A percentile compares a stretch with the other conserved stretches of the same genome.
Evolutionary conservation across 768 basidiomycete species (phyloP).

Genomic region (Phlegmacium glaucopus): DNA sequence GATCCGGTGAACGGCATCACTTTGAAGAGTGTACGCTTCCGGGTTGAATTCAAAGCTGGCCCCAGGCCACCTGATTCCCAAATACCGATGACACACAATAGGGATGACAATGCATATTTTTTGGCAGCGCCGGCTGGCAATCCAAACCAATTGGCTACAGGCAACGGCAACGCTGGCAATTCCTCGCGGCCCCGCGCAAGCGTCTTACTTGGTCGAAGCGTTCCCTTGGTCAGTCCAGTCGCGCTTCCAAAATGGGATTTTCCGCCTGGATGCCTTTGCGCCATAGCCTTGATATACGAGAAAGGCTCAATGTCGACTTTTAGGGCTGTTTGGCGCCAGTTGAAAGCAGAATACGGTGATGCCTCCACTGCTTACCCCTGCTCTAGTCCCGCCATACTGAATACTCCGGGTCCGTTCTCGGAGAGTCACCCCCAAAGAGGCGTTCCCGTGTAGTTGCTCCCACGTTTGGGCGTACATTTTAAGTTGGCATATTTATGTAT

Average conservation of each 20-base stretch:
- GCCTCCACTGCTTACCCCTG: slow-evolving; percentile 27
- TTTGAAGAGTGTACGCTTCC: slow-evolving; percentile 79
- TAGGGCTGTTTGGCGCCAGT: slow-evolving; percentile 66
- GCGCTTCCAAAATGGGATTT: slow-evolving; percentile 20
- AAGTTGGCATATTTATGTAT: no score
- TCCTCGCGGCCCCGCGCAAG: slow-evolving; percentile 18
- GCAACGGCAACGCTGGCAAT: slow-evolving; percentile 3
- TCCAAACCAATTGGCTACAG: slow-evolving; percentile 1
- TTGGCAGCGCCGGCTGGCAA: slow-evolving; percentile 9
- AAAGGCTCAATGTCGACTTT: slow-evolving; percentile 91
- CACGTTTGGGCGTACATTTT: neutral
- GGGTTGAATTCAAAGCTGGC: slow-evolving; percentile 63
- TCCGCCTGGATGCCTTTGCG: slow-evolving; percentile 46
- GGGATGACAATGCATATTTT: slow-evolving; percentile 21
- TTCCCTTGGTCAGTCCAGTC: slow-evolving; percentile 19
- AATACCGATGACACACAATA: slow-evolving; percentile 2
- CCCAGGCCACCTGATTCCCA: slow-evolving; percentile 5
- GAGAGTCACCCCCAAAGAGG: slow-evolving; percentile 34
- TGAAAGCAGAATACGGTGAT: slow-evolving; percentile 66
- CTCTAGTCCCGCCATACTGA: slow-evolving; percentile 40
- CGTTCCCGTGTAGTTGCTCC: slow-evolving; percentile 8
- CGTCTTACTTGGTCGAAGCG: slow-evolving; percentile 20
- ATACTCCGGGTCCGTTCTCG: slow-evolving; percentile 30
- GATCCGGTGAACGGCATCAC: slow-evolving; percentile 39
- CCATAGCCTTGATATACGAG: slow-evolving; percentile 79